Base-by-base conservation (phyloP, 768 basidiomycete species). In the Crepidotus variabilis region DNA sequence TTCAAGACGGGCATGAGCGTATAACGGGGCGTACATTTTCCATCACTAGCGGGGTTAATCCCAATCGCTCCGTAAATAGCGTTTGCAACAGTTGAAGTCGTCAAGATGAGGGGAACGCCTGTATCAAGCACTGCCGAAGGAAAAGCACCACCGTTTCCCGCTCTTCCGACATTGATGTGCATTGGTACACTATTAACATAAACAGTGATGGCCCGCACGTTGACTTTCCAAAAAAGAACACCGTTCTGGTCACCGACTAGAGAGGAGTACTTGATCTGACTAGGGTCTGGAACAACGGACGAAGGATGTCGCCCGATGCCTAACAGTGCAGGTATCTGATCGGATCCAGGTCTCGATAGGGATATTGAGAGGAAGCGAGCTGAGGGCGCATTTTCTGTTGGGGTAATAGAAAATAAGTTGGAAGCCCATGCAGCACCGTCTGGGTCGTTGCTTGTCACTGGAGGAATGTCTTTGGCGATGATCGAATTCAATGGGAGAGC, bases 51-150 rank as follows among this genome's bases (percentile, higher is more conserved):
- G 7, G 88, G 86, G 20, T 67, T 62, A 23, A 91, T 72, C 1
- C 84, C 87, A 52, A 90, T 71, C 2, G 89, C 86, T 8, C 90
- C 90, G 57, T 92, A 92, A 18, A 92, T 87, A 6, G 77, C 89
- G 60, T 92, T 86, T 14, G 90, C 87, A 18, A 92, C 74, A 2
- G 62, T 52, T 3, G 73, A 70, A 0, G 84, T 82, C 6, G 88
- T 80, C 0, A 92, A 66, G 50, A 92, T 90, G 13, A 78, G 55
- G 0, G 90, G 87, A 0, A 84, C 77, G 0, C 90, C 90, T 0
- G 85, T 82, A 66, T 92, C 90, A 33, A 92, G 64, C n/a, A 90
- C 78, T 3, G 87, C 89, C 46, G 77, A 81, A 0, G 88, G 89
- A 39, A 71, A 78, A 21, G 66, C 68, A 0, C 67, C 70, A 4